Base-by-base conservation (phyloP, 106 monocot genomes). In the Amphibolis antarctica region DNA sequence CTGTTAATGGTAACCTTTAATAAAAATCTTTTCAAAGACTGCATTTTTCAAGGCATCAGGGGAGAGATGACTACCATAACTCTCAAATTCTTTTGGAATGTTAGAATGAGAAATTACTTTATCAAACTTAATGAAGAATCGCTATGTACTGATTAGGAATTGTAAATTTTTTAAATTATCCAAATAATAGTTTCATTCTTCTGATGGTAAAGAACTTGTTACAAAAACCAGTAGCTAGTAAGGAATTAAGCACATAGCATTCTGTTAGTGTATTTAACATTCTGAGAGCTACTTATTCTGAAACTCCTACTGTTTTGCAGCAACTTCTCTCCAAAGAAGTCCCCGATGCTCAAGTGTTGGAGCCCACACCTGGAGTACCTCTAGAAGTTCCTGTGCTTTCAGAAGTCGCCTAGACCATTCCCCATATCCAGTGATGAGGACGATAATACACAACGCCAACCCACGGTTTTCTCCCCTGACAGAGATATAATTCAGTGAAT, bases 321-420 rank as follows among this genome's bases (percentile, higher is more conserved):
- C 73, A 82, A 67, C 31, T 86, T 55, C 44, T 83, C 50, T 30
- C 44, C 17, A 75, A 65, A 44, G 80, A 80, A 57, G 62, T 86
- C 27, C 86, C 82, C 11, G 63, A 73, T 58, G 77, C 75, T 15
- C 64, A 15, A 9, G 71, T 86, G 1, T 72, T 86, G 59, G 74
- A 82, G 59, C 80, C 86, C 11, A 77, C 61, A 19, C 82, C 82
- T 20, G 86, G 86, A 62, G 60, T 71, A 19, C 76, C 86, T 28
- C 65, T 86, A 51, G 75, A 74, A 54, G 75, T 85, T 44, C 67
- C 75, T 22, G 25, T 48, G 68, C 46, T 67, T 55, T 69, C 72
- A 67, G 42, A 26, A 45, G 48, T 62, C 18, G 48, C 48, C 3
- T 48, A 48, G 18, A 13, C 18, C 18, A 48, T 9, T 48, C 48